A percentile compares a stretch with the other conserved stretches of the same genome.
Evolutionary conservation across 441 rosid genomes (phyloP).

Genomic region (Brassica balearica): DNA sequence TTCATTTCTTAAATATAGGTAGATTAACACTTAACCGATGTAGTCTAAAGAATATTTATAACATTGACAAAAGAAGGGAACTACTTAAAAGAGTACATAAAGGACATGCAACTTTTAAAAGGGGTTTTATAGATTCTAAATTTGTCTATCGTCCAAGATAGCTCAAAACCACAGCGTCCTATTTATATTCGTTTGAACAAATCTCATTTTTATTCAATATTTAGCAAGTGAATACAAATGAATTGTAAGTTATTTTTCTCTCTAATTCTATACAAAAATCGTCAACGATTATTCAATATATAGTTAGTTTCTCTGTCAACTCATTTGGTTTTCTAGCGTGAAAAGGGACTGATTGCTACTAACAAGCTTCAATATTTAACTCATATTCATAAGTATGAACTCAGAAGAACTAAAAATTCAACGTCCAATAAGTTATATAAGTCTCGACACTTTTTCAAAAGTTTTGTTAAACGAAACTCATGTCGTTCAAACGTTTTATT

Average conservation of each 20-base stretch:
- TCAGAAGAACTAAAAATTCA: neutral
- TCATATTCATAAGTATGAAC: neutral
- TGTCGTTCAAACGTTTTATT: neutral
- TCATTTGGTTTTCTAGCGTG: neutral
- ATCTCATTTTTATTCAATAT: neutral
- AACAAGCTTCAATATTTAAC: neutral
- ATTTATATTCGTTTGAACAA: conserved; percentile 2
- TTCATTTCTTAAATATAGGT: too few species aligned
- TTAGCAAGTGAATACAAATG: neutral
- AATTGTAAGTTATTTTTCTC: conserved; percentile 11
- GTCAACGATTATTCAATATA: neutral
- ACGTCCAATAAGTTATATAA: neutral
- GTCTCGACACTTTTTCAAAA: neutral
- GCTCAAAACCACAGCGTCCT: neutral
- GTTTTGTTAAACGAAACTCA: too few species aligned
- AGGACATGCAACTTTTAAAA: neutral
- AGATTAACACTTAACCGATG: too few species aligned
- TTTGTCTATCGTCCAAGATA: neutral
- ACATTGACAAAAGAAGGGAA: too few species aligned
- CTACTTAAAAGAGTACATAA: neutral
- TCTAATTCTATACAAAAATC: neutral
- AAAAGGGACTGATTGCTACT: neutral
- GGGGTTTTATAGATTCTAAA: neutral
- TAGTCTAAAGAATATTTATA: too few species aligned
- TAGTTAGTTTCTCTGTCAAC: neutral